Percentiles rank a stretch among this genome's conserved stretches.
These are phyloP conservation scores for Salix koriyanagi DNA, from an alignment of 345 rosid species.

Conservation along the genomic window DNA sequence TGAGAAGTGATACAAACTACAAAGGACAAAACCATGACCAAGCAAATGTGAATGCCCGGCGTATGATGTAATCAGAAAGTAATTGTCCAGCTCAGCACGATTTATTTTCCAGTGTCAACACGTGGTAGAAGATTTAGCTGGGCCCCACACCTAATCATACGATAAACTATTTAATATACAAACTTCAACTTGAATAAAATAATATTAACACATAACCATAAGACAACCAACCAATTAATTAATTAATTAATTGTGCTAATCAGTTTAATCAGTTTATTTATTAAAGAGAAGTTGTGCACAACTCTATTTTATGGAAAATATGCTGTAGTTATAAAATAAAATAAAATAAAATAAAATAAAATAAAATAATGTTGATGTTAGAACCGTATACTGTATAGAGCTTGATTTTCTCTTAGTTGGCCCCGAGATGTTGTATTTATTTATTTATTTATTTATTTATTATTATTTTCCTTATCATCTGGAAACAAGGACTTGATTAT, in stretches of 20 bases:
- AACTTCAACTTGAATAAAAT: neutral
- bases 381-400: neutral
- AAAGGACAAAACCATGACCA: slow-evolving; percentile 12
- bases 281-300: slow-evolving; percentile 11
- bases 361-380: neutral
- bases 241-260: neutral
- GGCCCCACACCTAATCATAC: slow-evolving; percentile 22
- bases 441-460: neutral
- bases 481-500: slow-evolving; percentile 6
- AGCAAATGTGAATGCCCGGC: neutral
- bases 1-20: neutral
- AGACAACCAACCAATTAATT: no score
- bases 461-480: slow-evolving; percentile 7
- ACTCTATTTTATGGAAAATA: slow-evolving; percentile 8
- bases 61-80: slow-evolving; percentile 11
- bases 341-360: no score
- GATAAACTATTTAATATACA: neutral
- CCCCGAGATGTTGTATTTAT: slow-evolving; percentile 22
- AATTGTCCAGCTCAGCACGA: slow-evolving; percentile 28
- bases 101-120: slow-evolving; percentile 22
- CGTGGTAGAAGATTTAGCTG: slow-evolving; percentile 22
- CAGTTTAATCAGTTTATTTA: neutral
- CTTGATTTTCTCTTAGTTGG: slow-evolving; percentile 24
- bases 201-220: neutral
- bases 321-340: neutral